A percentile compares a stretch with the other conserved stretches of the same genome.
Conservation (phyloP, 805 yeast genomes). For the Yamadazyma kitorensis region DNA sequence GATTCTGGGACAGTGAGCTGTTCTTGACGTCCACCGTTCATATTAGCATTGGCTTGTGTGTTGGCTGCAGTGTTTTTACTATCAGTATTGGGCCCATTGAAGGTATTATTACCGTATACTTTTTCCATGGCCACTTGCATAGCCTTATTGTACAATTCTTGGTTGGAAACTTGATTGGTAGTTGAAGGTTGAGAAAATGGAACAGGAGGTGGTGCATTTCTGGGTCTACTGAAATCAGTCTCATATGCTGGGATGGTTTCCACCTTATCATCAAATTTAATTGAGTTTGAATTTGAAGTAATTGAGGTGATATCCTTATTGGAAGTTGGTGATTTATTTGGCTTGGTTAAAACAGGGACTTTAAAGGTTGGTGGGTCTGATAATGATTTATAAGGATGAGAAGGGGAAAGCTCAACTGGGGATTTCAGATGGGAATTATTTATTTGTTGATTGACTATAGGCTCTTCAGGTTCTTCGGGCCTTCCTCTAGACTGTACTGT, state of each 20-base stretch:
- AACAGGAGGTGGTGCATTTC: too few species aligned
- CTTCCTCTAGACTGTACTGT: constrained; percentile 2
- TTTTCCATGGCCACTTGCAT: constrained; percentile 53
- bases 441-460: too few species aligned
- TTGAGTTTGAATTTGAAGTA: constrained; percentile 28
- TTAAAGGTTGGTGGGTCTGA: constrained; percentile 12
- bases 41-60: not conserved
- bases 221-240: constrained; percentile 5
- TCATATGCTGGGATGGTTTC: constrained; percentile 33
- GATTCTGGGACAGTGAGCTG: not conserved
- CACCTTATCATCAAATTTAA: constrained; percentile 35
- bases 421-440: constrained; percentile 2
- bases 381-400: constrained; percentile 20
- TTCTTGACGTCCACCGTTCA: not conserved
- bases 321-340: constrained; percentile 1
- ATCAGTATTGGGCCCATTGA: not conserved
- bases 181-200: too few species aligned
- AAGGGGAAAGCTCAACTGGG: constrained; percentile 2
- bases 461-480: constrained; percentile 1
- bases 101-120: constrained; percentile 45
- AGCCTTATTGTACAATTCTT: constrained; percentile 56
- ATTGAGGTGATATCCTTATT: constrained; percentile 2
- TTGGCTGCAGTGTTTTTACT: not conserved
- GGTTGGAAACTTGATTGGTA: constrained; percentile 16
- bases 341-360: constrained; percentile 7